Percentiles rank a stretch among this genome's conserved stretches.
These are phyloP conservation scores for Apiotrichum mycotoxinovorans DNA, from an alignment of 1,284 basidiomycete species.

Conservation along the genomic window DNA sequence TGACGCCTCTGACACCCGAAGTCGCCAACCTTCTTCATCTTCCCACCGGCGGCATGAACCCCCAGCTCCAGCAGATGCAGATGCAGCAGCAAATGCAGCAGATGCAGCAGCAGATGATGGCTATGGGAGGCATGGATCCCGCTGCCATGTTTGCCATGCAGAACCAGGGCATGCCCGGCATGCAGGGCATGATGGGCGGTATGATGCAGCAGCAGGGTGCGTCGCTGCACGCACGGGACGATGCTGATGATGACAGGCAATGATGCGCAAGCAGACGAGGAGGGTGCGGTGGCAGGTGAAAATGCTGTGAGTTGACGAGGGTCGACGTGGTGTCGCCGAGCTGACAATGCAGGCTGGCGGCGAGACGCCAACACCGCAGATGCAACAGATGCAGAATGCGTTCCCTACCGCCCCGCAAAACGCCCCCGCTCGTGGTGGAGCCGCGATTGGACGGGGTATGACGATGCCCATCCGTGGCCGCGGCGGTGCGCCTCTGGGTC, in stretches of 20 bases:
- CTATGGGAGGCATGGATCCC: conserved; percentile 45
- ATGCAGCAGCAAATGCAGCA: conserved; percentile 51
- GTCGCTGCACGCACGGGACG: not conserved
- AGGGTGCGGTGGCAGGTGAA: not conserved
- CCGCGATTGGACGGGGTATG: conserved; percentile 21
- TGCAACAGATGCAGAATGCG: conserved; percentile 10
- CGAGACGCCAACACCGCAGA: not conserved
- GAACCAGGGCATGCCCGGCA: conserved; percentile 19
- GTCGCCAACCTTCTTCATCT: conserved; percentile 33
- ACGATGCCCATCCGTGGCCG: conserved; percentile 29
- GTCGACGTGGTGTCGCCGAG: not conserved
- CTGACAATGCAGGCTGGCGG: not conserved
- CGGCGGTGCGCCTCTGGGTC: conserved; percentile 38
- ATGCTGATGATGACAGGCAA: conserved; percentile 4
- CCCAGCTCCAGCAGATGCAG: conserved; percentile 30
- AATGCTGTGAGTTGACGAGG: not conserved
- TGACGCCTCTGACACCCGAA: conserved; percentile 34
- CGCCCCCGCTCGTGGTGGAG: conserved; percentile 20
- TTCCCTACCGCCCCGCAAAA: not conserved
- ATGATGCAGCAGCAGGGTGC: conserved; percentile 11
- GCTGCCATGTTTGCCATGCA: conserved; percentile 38
- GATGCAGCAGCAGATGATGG: conserved; percentile 42
- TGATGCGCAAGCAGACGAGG: conserved; percentile 3
- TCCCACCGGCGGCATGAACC: conserved; percentile 11
- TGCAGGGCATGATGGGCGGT: conserved; percentile 16